phyloP scores from a whole-genome alignment of 345 rosid species.

The Ricinus communis region DNA sequence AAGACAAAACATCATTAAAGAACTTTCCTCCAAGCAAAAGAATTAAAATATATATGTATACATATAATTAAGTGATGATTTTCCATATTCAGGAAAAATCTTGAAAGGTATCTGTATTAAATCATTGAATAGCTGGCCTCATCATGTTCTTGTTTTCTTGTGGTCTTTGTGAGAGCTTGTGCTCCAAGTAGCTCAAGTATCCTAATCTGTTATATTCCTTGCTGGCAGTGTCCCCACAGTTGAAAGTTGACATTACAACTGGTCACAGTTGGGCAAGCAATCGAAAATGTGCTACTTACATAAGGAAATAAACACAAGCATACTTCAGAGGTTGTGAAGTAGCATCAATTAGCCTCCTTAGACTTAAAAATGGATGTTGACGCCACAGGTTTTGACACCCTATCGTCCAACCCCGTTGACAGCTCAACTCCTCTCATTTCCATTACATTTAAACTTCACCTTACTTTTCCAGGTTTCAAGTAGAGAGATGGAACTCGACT shows the following conservation, averaged over 20 bases:
- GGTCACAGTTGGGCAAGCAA: not conserved
- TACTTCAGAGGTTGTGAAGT: not conserved
- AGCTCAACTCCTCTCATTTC: no score
- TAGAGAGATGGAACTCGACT: no score
- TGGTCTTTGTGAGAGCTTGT: not conserved
- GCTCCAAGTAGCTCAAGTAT: not conserved
- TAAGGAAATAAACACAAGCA: not conserved
- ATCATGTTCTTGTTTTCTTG: not conserved
- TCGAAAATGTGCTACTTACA: not conserved
- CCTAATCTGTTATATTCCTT: not conserved
- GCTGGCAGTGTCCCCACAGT: not conserved
- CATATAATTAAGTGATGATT: no score
- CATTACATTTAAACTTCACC: no score
- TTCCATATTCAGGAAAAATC: no score
- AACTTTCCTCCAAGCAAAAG: no score
- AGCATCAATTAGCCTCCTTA: not conserved
- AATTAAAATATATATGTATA: no score
- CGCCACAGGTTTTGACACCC: not conserved
- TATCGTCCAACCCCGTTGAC: not conserved
- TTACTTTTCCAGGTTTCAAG: no score
- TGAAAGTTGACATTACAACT: constrained; percentile 9
- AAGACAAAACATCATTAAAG: no score
- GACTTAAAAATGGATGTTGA: not conserved
- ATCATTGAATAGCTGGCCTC: no score
- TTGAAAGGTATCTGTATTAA: no score